Evolutionary conservation across 345 rosid species (phyloP), one percentile per base, ranked within the genome.

Genomic region (Passiflora organensis): DNA sequence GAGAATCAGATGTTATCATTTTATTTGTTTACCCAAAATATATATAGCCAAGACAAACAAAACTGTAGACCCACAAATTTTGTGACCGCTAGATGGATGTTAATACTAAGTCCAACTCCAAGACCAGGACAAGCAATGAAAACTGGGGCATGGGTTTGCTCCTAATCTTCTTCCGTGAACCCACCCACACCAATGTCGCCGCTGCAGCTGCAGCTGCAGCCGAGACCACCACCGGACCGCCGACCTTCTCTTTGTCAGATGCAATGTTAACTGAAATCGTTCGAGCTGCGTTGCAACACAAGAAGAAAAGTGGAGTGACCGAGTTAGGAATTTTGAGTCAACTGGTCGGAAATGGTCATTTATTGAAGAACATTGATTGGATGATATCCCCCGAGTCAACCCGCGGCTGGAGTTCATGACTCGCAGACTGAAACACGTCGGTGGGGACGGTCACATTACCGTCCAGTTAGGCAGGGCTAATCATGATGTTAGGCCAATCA

Each of bases 121-220:
- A n/a, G n/a, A n/a, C n/a, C n/a, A n/a, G n/a, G n/a, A n/a, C n/a
- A n/a, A n/a, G n/a, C 66, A 18, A 15, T 23, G 62, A 71, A 32
- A 69, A 67, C 58, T 44, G 82, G 61, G 80, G 78, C 44, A 82
- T 76, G 89, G 81, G 95, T 44, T 67, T 91, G 1, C 82, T 91
- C 62, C 60, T 88, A 1, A 87, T 88, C 66, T 86, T 88, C 87
- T 81, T 91, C 84, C 91, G 86, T 0, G 86, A 77, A 14, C 77
- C 72, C 53, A 51, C 25, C 22, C 12, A 49, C 34, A 0, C 65
- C 54, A 1, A 56, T 50, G 8, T 46, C 45, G 24, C 64, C 58
- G 0, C 53, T 24, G 16, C 48, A 42, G 36, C 61, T 51, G 36
- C 13, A 13, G 32, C 32, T 11, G 28, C 25, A 9, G 15, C 20